Evolutionary conservation across 495 filamentous ascomycete species (phyloP).

Genomic region (Penicillium waksmanii): DNA sequence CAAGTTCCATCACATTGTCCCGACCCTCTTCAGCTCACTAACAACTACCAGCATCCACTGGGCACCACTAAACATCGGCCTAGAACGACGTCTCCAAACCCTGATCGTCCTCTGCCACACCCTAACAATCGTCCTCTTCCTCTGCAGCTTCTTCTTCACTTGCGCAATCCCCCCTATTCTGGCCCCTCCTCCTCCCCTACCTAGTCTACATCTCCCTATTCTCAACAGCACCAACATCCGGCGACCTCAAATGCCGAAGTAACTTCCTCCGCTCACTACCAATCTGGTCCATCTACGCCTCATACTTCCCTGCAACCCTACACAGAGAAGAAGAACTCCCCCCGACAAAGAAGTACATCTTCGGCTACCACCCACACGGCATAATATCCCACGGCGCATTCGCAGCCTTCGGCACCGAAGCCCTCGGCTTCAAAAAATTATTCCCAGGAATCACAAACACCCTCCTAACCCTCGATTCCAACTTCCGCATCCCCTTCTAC

Average conservation of each 20-base stretch:
- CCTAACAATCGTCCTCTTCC: slow-evolving; percentile 71
- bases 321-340: slow-evolving; percentile 79
- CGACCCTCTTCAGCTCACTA: not conserved
- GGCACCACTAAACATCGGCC: slow-evolving; percentile 85
- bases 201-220: slow-evolving; percentile 78
- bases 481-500: slow-evolving; percentile 93
- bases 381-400: slow-evolving; percentile 97
- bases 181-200: slow-evolving; percentile 92
- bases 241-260: slow-evolving; percentile 72
- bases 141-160: slow-evolving; percentile 87
- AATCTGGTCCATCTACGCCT: slow-evolving; percentile 86
- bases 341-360: slow-evolving; percentile 90
- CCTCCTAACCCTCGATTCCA: slow-evolving; percentile 84
- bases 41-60: slow-evolving; percentile 65
- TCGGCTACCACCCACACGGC: slow-evolving; percentile 96
- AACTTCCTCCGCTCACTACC: slow-evolving; percentile 71
- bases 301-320: slow-evolving; percentile 87
- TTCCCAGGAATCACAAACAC: slow-evolving; percentile 97
- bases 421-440: slow-evolving; percentile 81
- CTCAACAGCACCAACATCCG: slow-evolving; percentile 74
- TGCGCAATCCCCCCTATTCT: slow-evolving; percentile 89
- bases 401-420: slow-evolving; percentile 89
- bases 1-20: not conserved
- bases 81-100: slow-evolving; percentile 86
- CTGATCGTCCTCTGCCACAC: slow-evolving; percentile 84